These are phyloP conservation scores for Astragalus glycyphyllos DNA, from an alignment of 306 rosid genomes.

Conservation along the genomic window DNA sequence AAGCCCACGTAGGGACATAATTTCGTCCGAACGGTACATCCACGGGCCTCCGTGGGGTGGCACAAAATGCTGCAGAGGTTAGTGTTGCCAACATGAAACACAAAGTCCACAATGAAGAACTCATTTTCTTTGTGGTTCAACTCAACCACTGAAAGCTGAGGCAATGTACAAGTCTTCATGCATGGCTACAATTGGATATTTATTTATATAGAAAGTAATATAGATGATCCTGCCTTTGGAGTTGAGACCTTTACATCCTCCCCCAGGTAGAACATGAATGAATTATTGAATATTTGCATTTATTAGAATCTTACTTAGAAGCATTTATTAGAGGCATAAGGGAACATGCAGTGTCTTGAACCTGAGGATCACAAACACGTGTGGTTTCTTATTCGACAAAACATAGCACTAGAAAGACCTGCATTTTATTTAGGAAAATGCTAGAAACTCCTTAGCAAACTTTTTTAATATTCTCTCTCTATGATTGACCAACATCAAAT, in stretches of 20 bases:
- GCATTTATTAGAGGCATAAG: neutral
- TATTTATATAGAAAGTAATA: conserved; percentile 16
- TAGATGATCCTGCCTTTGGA: neutral
- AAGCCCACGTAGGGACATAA: conserved; percentile 85
- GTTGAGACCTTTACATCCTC: neutral
- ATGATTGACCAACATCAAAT: no score
- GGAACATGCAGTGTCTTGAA: neutral
- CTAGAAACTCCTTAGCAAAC: no score
- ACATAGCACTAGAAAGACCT: conserved; percentile 17
- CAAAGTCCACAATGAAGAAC: conserved; percentile 35
- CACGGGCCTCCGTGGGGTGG: conserved; percentile 52
- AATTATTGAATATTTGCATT: neutral
- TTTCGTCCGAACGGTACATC: conserved; percentile 70
- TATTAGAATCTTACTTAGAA: neutral
- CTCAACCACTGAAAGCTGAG: neutral
- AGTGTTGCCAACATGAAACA: conserved; percentile 40
- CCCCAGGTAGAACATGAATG: neutral
- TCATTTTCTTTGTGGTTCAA: conserved; percentile 44
- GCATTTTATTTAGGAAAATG: no score
- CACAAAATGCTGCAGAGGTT: conserved; percentile 41
- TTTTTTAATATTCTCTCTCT: no score
- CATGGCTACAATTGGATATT: neutral
- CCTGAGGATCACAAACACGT: conserved; percentile 6
- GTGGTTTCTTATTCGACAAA: conserved; percentile 12
- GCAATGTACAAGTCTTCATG: conserved; percentile 15